Conservation (phyloP, 2,329 filamentous ascomycete genomes). For the Sporothrix curviconia region DNA sequence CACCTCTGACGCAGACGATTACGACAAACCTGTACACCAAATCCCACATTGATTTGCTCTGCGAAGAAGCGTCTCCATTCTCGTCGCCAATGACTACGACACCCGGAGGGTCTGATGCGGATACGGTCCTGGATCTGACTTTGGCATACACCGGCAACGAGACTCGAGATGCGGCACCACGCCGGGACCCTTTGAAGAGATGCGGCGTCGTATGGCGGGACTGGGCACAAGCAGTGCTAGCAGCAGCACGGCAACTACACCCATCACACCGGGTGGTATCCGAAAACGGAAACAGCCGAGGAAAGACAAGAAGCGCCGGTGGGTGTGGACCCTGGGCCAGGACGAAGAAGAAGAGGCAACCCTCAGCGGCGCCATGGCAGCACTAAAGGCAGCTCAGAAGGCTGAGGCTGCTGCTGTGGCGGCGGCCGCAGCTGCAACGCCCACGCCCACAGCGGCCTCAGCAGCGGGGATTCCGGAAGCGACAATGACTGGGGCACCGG, state of each 20-base stretch:
- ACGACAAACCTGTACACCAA: constrained; percentile 55
- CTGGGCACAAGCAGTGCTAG: constrained; percentile 38
- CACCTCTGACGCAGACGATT: constrained; percentile 57
- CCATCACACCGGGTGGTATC: constrained; percentile 31
- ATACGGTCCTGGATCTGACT: constrained; percentile 41
- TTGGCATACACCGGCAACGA: constrained; percentile 48
- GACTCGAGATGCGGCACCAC: constrained; percentile 54
- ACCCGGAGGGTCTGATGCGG: constrained; percentile 27
- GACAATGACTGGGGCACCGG: neutral
- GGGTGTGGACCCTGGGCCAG: constrained; percentile 60
- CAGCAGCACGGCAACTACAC: constrained; percentile 21
- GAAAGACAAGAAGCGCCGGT: constrained; percentile 57
- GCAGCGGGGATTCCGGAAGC: neutral
- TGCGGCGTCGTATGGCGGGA: constrained; percentile 50
- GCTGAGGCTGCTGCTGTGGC: constrained; percentile 10
- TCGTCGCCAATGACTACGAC: constrained; percentile 30
- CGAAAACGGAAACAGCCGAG: constrained; percentile 50
- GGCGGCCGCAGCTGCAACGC: neutral
- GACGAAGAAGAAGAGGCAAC: constrained; percentile 41
- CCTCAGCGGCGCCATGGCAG: constrained; percentile 26
- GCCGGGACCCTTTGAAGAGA: constrained; percentile 57
- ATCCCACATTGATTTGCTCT: constrained; percentile 57
- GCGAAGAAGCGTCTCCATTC: constrained; percentile 49
- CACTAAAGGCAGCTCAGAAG: constrained; percentile 21
- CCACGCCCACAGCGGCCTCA: neutral